Evolutionary conservation across 148 eudicot species (phyloP), one percentile per base, ranked within the genome.

Genomic region (Silene latifolia): DNA sequence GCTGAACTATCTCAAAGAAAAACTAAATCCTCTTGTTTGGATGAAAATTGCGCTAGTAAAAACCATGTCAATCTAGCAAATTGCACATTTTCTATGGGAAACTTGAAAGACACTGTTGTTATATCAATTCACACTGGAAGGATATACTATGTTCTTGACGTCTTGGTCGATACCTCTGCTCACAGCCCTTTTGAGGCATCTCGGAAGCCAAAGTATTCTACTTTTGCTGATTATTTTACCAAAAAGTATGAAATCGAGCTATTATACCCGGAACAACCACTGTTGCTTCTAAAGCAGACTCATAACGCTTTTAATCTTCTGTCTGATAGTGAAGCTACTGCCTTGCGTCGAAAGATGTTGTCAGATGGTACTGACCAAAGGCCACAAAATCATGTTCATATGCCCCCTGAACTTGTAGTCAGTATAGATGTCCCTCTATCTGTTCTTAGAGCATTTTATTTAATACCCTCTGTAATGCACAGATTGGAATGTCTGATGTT

Each of bases 271-370:
- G 85, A 82, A 60, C 99, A 96, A 68, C 94, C 93, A 35, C 56
- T 96, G 83, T 75, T 96, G 81, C 85, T 89, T 61, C 86, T 96
- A 77, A 96, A 96, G 87, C 99, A 96, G 85, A 92, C 92, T 74
- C 99, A 96, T 79, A 90, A 87, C 72, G 87, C 98, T n/a, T 88
- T 85, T 75, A 96, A 96, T 78, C 99, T 96, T 82, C 96, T 96
- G 25, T 87, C 91, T 79, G 98, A 96, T 82, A 72, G 42, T 73
- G 80, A 76, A 74, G 71, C 79, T 46, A 18, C 62, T 64, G 79
- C 76, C 6, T 72, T 77, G 13, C 77, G 71, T 67, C 69, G 83
- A 54, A 76, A 77, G 61, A 72, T 74, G 74, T 70, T 72, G 51
- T 72, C 78, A 64, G 79, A 73, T 15, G 78, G 84, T 19, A 58